Base-by-base conservation (phyloP, 345 rosid species). In the Dipteronia dyeriana region DNA sequence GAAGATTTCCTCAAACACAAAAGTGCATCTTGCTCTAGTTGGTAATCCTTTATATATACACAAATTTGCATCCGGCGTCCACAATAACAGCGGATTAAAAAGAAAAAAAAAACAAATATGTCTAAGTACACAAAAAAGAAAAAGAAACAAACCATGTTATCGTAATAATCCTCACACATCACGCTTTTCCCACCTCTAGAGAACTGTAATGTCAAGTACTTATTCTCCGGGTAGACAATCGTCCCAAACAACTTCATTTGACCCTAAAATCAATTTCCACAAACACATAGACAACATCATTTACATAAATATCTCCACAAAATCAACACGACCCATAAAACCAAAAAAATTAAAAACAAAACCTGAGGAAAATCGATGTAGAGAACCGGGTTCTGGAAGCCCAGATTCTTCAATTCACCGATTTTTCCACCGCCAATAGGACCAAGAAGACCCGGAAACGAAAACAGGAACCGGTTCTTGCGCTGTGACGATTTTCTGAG, bases 191-290 rank as follows among this genome's bases (percentile, higher is more conserved):
- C 96, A 47, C 87, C 90, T 75, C 89, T 86, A 54, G 98, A 91
- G 88, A 93, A 93, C 17, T 93, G 94, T 81, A 92, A 72, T 3
- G 90, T 84, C 78, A 92, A 76, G 66, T 88, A 90, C 73, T 83
- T 83, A 66, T 87, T 90, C 80, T 88, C 85, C 11, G 91, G 94
- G 68, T 88, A 90, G 29, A 88, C 78, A 47, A 92, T 85, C 7
- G 97, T 95, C 59, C 98, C 99, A 75, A 95, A 91, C 59, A 95
- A 78, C 82, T 95, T 95, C 96, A 95, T 88, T n/a, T 83, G 93
- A 75, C 98, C 98, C 98, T 91, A 80, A 63, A 79, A 69, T 70
- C 7, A 26, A 59, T 51, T 51, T 51, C n/a, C 57, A 22, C 26
- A 59, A 7, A 59, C 22, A 59, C 57, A 22, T 0, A 59, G 22